Base-by-base conservation (phyloP, 116 monocot species). In the Trichopus zeylanicus region DNA sequence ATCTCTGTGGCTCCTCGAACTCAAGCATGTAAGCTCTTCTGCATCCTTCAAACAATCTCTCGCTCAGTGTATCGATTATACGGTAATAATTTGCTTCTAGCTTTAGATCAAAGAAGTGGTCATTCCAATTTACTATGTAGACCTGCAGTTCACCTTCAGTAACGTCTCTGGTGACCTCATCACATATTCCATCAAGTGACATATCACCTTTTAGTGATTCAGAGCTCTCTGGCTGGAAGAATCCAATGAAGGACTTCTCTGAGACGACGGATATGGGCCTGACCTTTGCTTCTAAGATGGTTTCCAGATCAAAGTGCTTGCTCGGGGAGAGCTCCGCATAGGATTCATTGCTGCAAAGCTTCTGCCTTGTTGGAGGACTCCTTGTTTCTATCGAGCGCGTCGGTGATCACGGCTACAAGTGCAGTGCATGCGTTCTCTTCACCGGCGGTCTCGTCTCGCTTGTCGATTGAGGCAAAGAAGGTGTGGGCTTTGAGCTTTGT, bases 81-180 rank as follows among this genome's bases (percentile, higher is more conserved):
- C 78, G 73, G 52, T 64, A 87, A 6, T 33, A 72, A 29, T 79
- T 59, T 0, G 20, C 16, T 46, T 87, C 82, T 12, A 78, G 48
- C 70, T 82, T 87, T 1, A 87, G 54, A 26, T 75, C 67, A 42
- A 87, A 87, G 75, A 87, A 81, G 55, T 87, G 87, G 30, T 87
- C 87, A 28, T 87, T 87, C 87, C 87, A 87, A 46, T 82, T 82
- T 28, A 87, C 72, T 7, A 87, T 76, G 51, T 87, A 87, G 48
- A 87, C 64, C 31, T 69, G 39, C 5, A 65, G 64, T 18, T 26
- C 23, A 18, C 51, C 49, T 11, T 69, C 58, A 26, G 28, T 35
- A 13, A n/a, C 46, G 6, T 29, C 51, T 15, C 13, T 27, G 23
- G 31, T 61, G 5, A 80, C 73, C 72, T 84, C 84, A 19, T 63